phyloP scores from a whole-genome alignment of 2,329 filamentous ascomycete genomes.

The Podosphaera xanthii region DNA sequence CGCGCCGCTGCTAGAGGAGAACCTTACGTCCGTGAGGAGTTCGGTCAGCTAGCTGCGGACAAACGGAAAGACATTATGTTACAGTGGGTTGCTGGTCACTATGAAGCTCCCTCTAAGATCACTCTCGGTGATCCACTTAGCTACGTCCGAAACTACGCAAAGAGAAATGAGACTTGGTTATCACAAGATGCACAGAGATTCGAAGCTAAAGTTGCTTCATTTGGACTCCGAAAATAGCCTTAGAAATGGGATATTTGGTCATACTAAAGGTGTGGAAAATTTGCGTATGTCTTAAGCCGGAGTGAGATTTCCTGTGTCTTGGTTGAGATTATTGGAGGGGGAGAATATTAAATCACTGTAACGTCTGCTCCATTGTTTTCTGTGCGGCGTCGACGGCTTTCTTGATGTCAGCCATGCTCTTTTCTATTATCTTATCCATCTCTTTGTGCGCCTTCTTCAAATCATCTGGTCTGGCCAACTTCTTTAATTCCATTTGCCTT shows the following conservation, averaged over 20 bases:
- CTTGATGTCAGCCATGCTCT: slow-evolving; percentile 15
- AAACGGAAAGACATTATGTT: slow-evolving; percentile 8
- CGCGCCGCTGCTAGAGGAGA: background rate
- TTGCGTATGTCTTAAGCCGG: background rate
- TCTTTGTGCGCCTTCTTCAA: slow-evolving; percentile 19
- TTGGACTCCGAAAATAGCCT: slow-evolving; percentile 8
- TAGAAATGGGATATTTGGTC: background rate
- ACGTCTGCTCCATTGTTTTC: slow-evolving; percentile 17
- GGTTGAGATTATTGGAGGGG: background rate
- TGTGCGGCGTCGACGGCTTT: slow-evolving; percentile 17
- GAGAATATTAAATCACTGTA: background rate
- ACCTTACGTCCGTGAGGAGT: slow-evolving; percentile 1
- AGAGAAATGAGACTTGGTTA: slow-evolving; percentile 16
- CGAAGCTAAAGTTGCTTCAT: slow-evolving; percentile 11
- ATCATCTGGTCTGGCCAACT: slow-evolving; percentile 17
- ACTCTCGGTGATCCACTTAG: slow-evolving; percentile 8
- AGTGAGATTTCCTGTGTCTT: background rate
- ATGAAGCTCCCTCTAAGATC: slow-evolving; percentile 7
- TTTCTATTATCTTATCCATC: slow-evolving; percentile 19
- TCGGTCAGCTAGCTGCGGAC: slow-evolving; percentile 4
- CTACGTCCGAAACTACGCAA: slow-evolving; percentile 9
- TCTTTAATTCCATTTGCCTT: slow-evolving; percentile 16
- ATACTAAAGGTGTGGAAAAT: background rate
- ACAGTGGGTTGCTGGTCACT: slow-evolving; percentile 14
- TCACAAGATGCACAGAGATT: slow-evolving; percentile 11